Evolutionary conservation across 1,284 basidiomycete genomes (phyloP).

Genomic region (Ganoderma lucidum): DNA sequence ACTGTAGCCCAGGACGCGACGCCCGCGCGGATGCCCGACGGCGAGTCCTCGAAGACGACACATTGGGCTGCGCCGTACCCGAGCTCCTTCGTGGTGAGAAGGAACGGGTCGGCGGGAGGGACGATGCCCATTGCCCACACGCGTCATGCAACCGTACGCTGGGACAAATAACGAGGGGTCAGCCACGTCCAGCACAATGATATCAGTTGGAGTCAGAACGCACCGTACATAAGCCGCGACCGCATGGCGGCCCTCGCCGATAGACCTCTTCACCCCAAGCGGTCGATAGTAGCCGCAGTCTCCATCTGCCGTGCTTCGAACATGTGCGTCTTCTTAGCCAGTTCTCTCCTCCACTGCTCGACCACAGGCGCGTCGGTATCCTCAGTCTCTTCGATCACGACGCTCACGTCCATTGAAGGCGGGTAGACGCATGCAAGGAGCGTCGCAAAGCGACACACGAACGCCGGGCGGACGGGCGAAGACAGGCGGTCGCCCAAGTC

Average conservation of each 20-base stretch:
- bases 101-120: constrained; percentile 76
- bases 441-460: constrained; percentile 48
- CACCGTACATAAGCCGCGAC: constrained; percentile 81
- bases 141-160: constrained; percentile 76
- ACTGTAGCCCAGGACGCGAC: constrained; percentile 78
- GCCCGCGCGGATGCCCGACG: constrained; percentile 76
- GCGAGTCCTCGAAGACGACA: constrained; percentile 81
- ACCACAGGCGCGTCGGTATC: constrained; percentile 44
- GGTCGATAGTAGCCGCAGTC: constrained; percentile 56
- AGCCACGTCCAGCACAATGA: neutral
- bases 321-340: constrained; percentile 42
- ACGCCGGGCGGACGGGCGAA: constrained; percentile 54
- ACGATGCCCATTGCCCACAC: constrained; percentile 66
- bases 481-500: neutral
- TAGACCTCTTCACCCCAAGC: constrained; percentile 47
- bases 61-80: constrained; percentile 65
- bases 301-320: constrained; percentile 66
- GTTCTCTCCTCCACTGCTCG: constrained; percentile 34
- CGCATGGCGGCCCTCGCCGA: constrained; percentile 74
- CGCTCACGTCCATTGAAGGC: constrained; percentile 3
- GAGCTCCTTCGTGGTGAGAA: constrained; percentile 76
- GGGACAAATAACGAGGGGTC: constrained; percentile 23
- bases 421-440: neutral
- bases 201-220: constrained; percentile 28
- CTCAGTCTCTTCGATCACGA: constrained; percentile 47